Conservation (phyloP, 352 stramenopile genomes). For the Paralagenidium karlingii region DNA sequence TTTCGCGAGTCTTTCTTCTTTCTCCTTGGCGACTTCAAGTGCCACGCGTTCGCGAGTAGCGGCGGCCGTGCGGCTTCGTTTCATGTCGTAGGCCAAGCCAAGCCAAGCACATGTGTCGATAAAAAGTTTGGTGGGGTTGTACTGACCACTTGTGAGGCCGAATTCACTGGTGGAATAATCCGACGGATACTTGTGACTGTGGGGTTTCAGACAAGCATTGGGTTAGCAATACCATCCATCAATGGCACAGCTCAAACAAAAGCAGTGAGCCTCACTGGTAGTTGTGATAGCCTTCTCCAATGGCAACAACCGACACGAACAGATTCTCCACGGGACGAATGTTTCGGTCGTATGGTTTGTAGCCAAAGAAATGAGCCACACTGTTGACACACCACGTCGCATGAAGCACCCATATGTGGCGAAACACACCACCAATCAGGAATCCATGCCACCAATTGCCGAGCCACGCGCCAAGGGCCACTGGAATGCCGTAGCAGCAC, state of each 20-base stretch:
- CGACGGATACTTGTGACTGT: conserved; percentile 96
- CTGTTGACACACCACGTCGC: conserved; percentile 99
- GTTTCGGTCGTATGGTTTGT: conserved; percentile 96
- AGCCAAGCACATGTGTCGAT: conserved; percentile 90
- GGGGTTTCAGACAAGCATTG: conserved; percentile 4
- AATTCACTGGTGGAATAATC: conserved; percentile 98
- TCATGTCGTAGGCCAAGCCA: conserved; percentile 93
- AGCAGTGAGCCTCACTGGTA: conserved; percentile 95
- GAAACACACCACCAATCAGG: conserved; percentile 91
- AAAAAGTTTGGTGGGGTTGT: conserved; percentile 97
- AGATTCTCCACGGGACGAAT: conserved; percentile 94
- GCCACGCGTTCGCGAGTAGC: conserved; percentile 56
- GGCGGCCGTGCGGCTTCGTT: conserved; percentile 84
- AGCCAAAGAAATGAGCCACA: conserved; percentile 96
- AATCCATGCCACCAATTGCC: conserved; percentile 91
- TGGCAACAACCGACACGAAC: conserved; percentile 90
- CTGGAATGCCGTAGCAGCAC: conserved; percentile 96
- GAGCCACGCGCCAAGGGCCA: conserved; percentile 81
- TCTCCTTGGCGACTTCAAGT: no score
- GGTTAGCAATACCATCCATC: neutral
- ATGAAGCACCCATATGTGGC: conserved; percentile 95
- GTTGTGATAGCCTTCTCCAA: conserved; percentile 98
- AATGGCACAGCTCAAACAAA: no score
- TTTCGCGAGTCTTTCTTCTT: no score
- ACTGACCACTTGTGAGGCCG: conserved; percentile 91